Evolutionary conservation across 2,329 filamentous ascomycete genomes (phyloP), one percentile per base, ranked within the genome.

Genomic region (Aspergillus neotritici): DNA sequence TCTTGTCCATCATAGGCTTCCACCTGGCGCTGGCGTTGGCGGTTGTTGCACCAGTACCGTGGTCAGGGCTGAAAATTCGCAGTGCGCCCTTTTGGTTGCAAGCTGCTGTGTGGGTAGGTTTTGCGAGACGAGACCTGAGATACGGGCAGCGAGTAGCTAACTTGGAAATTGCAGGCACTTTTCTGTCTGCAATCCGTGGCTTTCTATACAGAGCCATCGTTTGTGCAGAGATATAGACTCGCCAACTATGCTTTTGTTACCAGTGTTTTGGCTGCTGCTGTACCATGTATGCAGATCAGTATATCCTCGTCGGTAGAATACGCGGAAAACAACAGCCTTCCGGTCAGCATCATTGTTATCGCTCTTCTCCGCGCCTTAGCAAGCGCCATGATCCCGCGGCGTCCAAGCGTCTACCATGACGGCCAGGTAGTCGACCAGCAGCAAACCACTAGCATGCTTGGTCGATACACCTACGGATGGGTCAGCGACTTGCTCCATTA

Each of bases 401-500:
- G 86, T 9, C 86, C 86, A 3, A 72, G 82, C 41, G 80, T 89
- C 13, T 86, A 74, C 56, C 69, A 74, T 54, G 61, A 81, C 31
- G 80, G 72, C 17, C 68, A 73, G 36, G 59, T 72, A 3, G 82
- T 91, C 28, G 85, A 90, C 57, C 68, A 70, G 12, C 75, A 84
- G 65, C 74, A 73, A 53, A 83, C 82, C 0, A 72, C 71, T 3
- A 81, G 82, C 2, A 76, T 80, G 1, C 69, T 84, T 37, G 74
- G 67, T 39, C 77, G 79, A 39, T 79, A 80, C 56, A 85, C 78
- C 5, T 90, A 82, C 67, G 67, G 70, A 37, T 91, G 85, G 85
- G 73, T 77, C 2, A 64, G 60, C 1, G 61, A 66, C 2, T 54
- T 88, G 0, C 71, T 90, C 11, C 54, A 63, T 1, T 62, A 75